Evolutionary conservation across 805 yeast species (phyloP).

Genomic region (Barnettozyma californica): DNA sequence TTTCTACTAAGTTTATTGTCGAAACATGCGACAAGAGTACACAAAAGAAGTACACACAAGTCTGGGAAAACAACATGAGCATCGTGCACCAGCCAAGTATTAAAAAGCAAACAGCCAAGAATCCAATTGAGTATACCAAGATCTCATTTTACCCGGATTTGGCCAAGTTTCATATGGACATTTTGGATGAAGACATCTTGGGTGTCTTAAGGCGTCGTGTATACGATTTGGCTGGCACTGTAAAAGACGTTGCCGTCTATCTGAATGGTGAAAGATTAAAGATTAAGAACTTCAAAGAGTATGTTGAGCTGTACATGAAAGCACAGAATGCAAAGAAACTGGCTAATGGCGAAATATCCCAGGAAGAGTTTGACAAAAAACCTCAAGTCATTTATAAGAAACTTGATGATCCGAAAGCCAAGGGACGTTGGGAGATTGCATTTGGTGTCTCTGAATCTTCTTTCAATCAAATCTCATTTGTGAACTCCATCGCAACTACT

Average conservation of each 20-base stretch:
- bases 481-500: constrained; percentile 95
- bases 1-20: constrained; percentile 78
- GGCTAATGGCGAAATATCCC: constrained; percentile 26
- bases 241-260: constrained; percentile 70
- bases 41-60: constrained; percentile 65
- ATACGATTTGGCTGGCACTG: constrained; percentile 92
- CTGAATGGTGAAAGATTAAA: constrained; percentile 70
- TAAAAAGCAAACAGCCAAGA: constrained; percentile 31
- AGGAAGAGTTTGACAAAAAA: constrained; percentile 34
- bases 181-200: constrained; percentile 73
- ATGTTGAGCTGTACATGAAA: constrained; percentile 83
- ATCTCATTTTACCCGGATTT: constrained; percentile 88
- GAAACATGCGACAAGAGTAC: constrained; percentile 80
- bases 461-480: constrained; percentile 94
- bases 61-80: constrained; percentile 86
- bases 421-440: constrained; percentile 85
- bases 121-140: constrained; percentile 74
- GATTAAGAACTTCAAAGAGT: constrained; percentile 73
- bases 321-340: constrained; percentile 50
- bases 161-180: constrained; percentile 76
- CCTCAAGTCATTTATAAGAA: constrained; percentile 74
- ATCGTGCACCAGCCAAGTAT: constrained; percentile 72
- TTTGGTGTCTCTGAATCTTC: constrained; percentile 88
- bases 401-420: constrained; percentile 47
- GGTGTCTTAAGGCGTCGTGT: constrained; percentile 90